Evolutionary conservation across 2,329 filamentous ascomycete species (phyloP), one percentile per base, ranked within the genome.

Genomic region (Cylindrodendrum hubeiense): DNA sequence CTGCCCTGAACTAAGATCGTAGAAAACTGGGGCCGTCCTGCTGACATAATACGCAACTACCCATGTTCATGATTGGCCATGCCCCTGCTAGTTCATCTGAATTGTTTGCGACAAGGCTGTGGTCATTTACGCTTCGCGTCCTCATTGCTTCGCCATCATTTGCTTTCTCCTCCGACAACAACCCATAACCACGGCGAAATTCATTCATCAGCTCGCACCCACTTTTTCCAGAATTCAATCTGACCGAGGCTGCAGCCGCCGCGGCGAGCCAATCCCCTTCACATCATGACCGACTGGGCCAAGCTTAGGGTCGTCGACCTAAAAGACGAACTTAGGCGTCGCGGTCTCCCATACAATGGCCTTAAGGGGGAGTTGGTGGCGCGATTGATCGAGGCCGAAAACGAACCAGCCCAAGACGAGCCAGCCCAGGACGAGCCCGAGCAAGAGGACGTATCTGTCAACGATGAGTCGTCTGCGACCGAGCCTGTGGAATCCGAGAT

Each of bases 251-350:
- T 47, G 50, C 47, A 61, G 22, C 51, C 56, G 37, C 52, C 26
- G 30, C 57, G 26, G 50, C 49, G 41, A 53, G 49, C 44, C 66
- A 61, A 68, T 70, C 60, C 51, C 60, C 41, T 49, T 61, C 56
- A 19, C 71, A 80, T 65, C 67, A 87, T 85, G 84, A 79, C 80
- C 55, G 85, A 87, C 71, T 89, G 85, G 82, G 80, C 78, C 66
- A 86, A 82, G 79, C 85, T 90, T 74, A 95, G 93, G 80, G 93
- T 95, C 67, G 84, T 90, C 34, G 91, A 94, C 74, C 86, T 95
- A 63, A 92, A 91, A 79, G 88, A 88, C 22, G 91, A 94, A 82
- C 85, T 95, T 44, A 94, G 93, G 80, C 85, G 84, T 63, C 88
- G 92, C 68, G 89, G 90, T n/a, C 86, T 95, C 41, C 82, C 89